Base-by-base conservation (phyloP, 2,329 filamentous ascomycete genomes). In the Trichoderma guizhouense region DNA sequence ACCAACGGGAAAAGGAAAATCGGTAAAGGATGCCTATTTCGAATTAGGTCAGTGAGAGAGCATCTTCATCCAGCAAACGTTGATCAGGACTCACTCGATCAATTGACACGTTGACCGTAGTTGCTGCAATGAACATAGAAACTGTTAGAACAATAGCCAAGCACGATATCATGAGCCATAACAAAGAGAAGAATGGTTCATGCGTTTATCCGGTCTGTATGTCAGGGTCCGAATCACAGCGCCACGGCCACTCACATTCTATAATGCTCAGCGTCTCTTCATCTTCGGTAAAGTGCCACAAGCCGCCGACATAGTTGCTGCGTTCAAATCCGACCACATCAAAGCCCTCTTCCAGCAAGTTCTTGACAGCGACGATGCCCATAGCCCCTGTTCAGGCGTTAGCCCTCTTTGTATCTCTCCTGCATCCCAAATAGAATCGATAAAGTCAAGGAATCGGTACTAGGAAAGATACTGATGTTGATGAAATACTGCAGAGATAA, bases 301-400 rank as follows among this genome's bases (percentile, higher is more conserved):
- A 74, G 0, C 84, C 84, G 11, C 84, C 84, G 21, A 84, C 75
- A 69, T 80, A 81, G 58, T 75, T 72, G 69, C 82, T 82, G 32
- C 80, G 77, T 62, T 86, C 84, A 60, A 85, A 85, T 3, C 80
- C 84, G 1, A 80, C 79, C 6, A 81, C 83, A 11, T 84, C 75
- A 66, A 84, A 86, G 9, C 83, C 83, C 75, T 84, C 83, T 71
- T 86, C 83, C 2, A 80, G 74, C 21, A 85, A 73, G 47, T 82
- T 82, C 76, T 86, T 86, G 65, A 84, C 76, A 7, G 81, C 76
- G 8, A 81, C 80, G 24, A 83, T 78, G 55, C 82, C 82, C 62
- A 81, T 77, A 18, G 79, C 79, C 15, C 81, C 81, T 81, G 61
- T 18, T 70, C 28, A 15, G 36, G 53, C 24, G 62, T 73, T 53